phyloP scores from a whole-genome alignment of 495 filamentous ascomycete genomes.

The Friedmanniomyces simplex region DNA sequence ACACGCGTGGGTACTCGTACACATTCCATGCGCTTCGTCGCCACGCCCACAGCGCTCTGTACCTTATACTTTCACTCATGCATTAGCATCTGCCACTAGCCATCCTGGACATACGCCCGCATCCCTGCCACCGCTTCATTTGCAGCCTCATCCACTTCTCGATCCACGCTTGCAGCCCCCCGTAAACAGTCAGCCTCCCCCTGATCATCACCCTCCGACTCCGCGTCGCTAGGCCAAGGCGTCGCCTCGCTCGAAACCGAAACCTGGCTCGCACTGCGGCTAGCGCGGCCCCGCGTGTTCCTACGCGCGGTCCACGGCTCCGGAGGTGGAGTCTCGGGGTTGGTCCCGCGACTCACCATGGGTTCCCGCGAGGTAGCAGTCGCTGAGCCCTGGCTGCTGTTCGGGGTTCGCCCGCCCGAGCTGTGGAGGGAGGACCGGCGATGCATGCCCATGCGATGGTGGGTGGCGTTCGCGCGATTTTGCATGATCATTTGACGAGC shows the following conservation, averaged over 20 bases:
- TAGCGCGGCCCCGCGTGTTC: too few relatives aligned
- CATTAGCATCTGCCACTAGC: too few relatives aligned
- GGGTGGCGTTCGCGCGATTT: neutral
- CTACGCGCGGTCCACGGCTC: neutral
- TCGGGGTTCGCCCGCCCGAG: neutral
- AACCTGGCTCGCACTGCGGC: neutral
- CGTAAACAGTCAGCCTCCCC: too few relatives aligned
- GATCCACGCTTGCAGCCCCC: too few relatives aligned
- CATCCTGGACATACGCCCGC: too few relatives aligned
- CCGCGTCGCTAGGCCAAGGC: neutral
- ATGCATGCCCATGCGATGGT: neutral
- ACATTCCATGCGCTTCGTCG: too few relatives aligned
- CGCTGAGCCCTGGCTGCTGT: neutral
- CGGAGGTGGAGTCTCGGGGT: neutral
- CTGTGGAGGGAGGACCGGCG: neutral
- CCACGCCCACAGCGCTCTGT: too few relatives aligned
- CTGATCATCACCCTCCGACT: neutral
- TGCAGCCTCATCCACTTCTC: too few relatives aligned
- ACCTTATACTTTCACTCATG: too few relatives aligned
- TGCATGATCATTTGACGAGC: neutral
- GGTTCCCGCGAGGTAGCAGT: neutral
- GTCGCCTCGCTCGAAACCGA: neutral
- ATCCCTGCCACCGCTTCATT: too few relatives aligned
- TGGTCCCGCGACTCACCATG: neutral
- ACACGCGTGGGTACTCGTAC: too few relatives aligned